phyloP scores from a whole-genome alignment of 768 basidiomycete genomes.

The Paxillus ammoniavirescens region DNA sequence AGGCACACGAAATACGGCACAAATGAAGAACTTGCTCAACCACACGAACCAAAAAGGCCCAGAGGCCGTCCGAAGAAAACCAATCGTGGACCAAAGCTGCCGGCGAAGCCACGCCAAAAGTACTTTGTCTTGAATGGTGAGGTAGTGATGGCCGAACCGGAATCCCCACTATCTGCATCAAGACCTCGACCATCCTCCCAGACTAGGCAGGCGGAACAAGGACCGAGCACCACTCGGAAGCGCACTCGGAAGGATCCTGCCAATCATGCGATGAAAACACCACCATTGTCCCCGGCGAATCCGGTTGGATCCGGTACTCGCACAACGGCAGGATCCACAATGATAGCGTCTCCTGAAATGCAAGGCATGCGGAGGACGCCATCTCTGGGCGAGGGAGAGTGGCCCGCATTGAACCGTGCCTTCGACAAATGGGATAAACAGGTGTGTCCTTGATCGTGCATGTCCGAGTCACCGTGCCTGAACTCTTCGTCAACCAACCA shows the following conservation, averaged over 20 bases:
- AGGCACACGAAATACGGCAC: background rate
- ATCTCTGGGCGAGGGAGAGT: background rate
- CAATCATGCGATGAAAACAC: background rate
- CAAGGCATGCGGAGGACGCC: background rate
- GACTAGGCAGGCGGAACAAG: background rate
- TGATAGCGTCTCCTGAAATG: slow-evolving; percentile 1
- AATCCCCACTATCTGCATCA: background rate
- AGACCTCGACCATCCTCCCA: background rate
- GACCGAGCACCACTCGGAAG: background rate
- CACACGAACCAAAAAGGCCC: background rate
- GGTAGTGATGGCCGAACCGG: slow-evolving; percentile 6
- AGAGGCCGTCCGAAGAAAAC: background rate
- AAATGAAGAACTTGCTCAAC: background rate
- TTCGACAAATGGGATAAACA: slow-evolving; percentile 23
- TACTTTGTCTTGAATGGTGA: slow-evolving; percentile 16
- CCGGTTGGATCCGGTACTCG: background rate
- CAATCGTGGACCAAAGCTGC: background rate
- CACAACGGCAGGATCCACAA: background rate
- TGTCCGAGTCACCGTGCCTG: background rate
- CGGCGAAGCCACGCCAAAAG: background rate
- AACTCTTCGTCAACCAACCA: slow-evolving; percentile 1
- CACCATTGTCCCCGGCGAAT: background rate
- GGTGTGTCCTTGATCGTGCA: slow-evolving; percentile 8
- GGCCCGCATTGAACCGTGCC: slow-evolving; percentile 12
- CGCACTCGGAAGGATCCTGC: background rate